These are phyloP conservation scores for Coemansia sp. DNA, from an alignment of 192 early-diverging fungal genomes.

Conservation along the genomic window DNA sequence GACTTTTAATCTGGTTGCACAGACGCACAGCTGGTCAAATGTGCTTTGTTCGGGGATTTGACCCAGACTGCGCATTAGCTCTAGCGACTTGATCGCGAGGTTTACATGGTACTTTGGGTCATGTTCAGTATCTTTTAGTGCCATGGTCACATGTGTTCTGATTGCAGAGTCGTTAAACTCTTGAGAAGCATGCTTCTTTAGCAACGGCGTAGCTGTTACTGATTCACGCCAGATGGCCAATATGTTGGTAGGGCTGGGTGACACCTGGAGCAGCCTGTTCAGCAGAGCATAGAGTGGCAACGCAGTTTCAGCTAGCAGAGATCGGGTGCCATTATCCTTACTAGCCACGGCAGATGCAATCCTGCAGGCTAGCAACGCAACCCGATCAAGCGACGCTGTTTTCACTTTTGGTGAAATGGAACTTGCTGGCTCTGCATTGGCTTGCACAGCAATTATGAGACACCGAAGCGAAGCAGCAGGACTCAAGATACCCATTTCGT, in stretches of 20 bases:
- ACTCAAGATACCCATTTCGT: neutral
- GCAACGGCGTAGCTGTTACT: neutral
- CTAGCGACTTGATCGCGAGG: constrained; percentile 13
- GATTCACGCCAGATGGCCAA: neutral
- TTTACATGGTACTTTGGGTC: neutral
- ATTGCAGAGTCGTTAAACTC: constrained; percentile 15
- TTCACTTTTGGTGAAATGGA: neutral
- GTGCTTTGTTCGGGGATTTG: constrained; percentile 10
- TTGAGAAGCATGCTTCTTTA: neutral
- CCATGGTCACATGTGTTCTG: neutral
- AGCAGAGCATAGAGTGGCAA: constrained; percentile 1
- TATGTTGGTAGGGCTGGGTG: neutral
- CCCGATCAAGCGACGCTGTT: neutral
- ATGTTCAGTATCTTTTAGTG: neutral
- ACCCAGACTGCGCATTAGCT: constrained; percentile 21
- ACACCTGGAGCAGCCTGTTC: neutral
- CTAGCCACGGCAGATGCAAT: neutral
- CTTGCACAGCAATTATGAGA: neutral
- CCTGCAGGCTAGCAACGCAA: neutral
- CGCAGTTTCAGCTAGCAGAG: neutral
- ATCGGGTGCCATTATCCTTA: neutral
- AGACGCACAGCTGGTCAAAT: constrained; percentile 16
- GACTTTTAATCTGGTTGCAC: constrained; percentile 7
- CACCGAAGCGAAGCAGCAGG: neutral
- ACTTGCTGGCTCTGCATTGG: no score